Conservation (phyloP, 129 eudicot genomes). For the Deinandra increscens region DNA sequence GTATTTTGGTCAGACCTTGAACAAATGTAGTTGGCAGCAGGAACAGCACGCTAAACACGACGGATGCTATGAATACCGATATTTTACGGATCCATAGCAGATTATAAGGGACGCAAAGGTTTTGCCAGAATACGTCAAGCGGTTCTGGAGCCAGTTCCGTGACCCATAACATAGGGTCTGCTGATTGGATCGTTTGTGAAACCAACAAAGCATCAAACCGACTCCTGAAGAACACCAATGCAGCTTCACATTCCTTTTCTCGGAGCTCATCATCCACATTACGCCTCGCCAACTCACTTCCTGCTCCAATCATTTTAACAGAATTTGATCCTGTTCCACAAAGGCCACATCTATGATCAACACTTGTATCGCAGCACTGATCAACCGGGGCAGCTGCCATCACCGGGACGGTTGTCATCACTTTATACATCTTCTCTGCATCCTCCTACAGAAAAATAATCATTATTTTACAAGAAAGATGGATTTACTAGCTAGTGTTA, state of each 20-base stretch:
- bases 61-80: constrained; percentile 55
- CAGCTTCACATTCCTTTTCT: constrained; percentile 86
- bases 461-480: not conserved
- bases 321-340: constrained; percentile 58
- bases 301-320: constrained; percentile 41
- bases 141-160: constrained; percentile 88
- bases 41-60: constrained; percentile 62
- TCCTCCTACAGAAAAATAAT: constrained; percentile 47
- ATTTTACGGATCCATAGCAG: constrained; percentile 79
- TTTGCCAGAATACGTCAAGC: constrained; percentile 71
- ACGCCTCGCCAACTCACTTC: constrained; percentile 19
- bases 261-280: constrained; percentile 45
- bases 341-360: constrained; percentile 54
- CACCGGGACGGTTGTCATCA: constrained; percentile 38
- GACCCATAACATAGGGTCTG: constrained; percentile 92
- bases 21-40: constrained; percentile 72
- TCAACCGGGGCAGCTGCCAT: constrained; percentile 31
- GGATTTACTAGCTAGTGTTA: not conserved
- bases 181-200: constrained; percentile 64
- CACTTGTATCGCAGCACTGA: constrained; percentile 38
- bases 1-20: constrained; percentile 69
- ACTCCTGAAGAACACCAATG: constrained; percentile 80
- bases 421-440: constrained; percentile 70
- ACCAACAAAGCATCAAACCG: constrained; percentile 89
- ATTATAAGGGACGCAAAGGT: constrained; percentile 72